Percentiles rank a stretch among this genome's conserved stretches.
Conservation (phyloP, 148 eudicot species). For the Salicornia ramosissima region DNA sequence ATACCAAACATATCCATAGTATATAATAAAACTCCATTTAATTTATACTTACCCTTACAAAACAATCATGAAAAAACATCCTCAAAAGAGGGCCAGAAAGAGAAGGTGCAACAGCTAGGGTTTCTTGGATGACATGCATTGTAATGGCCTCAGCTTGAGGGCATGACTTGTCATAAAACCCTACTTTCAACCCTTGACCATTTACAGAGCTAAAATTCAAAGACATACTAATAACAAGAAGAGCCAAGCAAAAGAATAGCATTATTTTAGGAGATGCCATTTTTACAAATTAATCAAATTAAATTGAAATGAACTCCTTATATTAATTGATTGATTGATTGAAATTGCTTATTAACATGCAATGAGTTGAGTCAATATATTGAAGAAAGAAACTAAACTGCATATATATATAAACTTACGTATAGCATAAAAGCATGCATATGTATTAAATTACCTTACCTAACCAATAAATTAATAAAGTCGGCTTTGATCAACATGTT, state of each 20-base stretch:
- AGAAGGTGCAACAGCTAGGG: constrained; percentile 32
- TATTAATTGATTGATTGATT: no score
- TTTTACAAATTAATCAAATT: background rate
- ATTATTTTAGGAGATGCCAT: constrained; percentile 6
- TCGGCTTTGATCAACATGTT: no score
- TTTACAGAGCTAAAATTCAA: constrained; percentile 4
- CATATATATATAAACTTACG: no score
- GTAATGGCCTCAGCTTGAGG: constrained; percentile 39
- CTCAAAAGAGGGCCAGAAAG: constrained; percentile 42
- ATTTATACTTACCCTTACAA: constrained; percentile 49
- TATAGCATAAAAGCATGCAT: no score
- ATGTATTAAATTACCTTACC: no score
- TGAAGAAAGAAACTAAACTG: no score
- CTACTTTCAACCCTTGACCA: constrained; percentile 27
- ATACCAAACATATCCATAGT: no score
- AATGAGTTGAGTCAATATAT: no score
- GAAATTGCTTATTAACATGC: background rate
- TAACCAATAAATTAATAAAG: no score
- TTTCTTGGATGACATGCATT: constrained; percentile 9
- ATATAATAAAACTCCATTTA: no score
- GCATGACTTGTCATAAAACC: constrained; percentile 33
- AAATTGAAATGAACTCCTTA: no score
- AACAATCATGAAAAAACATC: constrained; percentile 61
- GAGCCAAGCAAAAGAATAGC: constrained; percentile 6
- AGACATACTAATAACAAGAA: constrained; percentile 15